A percentile compares a stretch with the other conserved stretches of the same genome.
phyloP scores from a whole-genome alignment of 2,329 filamentous ascomycete genomes.

The Bertia moriformis region DNA sequence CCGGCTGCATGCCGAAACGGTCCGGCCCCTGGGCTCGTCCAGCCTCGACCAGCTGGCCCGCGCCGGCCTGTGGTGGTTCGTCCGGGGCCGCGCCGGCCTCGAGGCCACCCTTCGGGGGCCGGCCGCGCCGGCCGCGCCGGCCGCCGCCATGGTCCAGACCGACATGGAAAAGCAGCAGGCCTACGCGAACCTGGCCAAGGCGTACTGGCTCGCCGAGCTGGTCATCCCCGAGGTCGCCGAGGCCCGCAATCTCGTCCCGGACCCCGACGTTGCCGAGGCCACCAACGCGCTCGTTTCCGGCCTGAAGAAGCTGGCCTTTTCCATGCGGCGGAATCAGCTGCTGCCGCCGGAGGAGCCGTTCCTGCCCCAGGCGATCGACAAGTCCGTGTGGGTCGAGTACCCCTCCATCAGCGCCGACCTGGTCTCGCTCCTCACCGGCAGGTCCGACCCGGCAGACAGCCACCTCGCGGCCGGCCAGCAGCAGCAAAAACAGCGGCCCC shows the following conservation, averaged over 20 bases:
- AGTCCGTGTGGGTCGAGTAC: slow-evolving; percentile 69
- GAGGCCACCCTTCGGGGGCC: slow-evolving; percentile 58
- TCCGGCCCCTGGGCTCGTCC: slow-evolving; percentile 49
- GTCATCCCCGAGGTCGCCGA: slow-evolving; percentile 32
- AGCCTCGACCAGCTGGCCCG: slow-evolving; percentile 55
- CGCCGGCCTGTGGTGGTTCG: slow-evolving; percentile 76
- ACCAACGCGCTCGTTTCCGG: slow-evolving; percentile 44
- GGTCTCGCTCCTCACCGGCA: slow-evolving; percentile 53
- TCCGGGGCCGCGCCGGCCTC: slow-evolving; percentile 63
- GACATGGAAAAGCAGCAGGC: slow-evolving; percentile 55
- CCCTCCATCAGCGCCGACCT: slow-evolving; percentile 61
- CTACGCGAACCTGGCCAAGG: slow-evolving; percentile 73
- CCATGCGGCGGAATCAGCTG: slow-evolving; percentile 72
- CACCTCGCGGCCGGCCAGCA: slow-evolving; percentile 22
- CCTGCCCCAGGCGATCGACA: slow-evolving; percentile 66
- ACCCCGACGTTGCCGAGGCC: slow-evolving; percentile 33
- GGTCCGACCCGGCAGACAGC: slow-evolving; percentile 31
- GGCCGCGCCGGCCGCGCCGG: slow-evolving; percentile 30
- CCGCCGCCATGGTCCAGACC: slow-evolving; percentile 35
- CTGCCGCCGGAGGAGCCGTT: slow-evolving; percentile 55
- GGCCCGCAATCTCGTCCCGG: slow-evolving; percentile 22
- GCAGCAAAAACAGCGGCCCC: too few species aligned
- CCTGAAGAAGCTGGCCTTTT: slow-evolving; percentile 61
- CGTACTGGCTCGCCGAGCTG: slow-evolving; percentile 62
- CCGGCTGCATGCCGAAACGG: slow-evolving; percentile 60